Percentiles rank a stretch among this genome's conserved stretches.
phyloP scores from a whole-genome alignment of 805 yeast species.

The Ogataea corticis region DNA sequence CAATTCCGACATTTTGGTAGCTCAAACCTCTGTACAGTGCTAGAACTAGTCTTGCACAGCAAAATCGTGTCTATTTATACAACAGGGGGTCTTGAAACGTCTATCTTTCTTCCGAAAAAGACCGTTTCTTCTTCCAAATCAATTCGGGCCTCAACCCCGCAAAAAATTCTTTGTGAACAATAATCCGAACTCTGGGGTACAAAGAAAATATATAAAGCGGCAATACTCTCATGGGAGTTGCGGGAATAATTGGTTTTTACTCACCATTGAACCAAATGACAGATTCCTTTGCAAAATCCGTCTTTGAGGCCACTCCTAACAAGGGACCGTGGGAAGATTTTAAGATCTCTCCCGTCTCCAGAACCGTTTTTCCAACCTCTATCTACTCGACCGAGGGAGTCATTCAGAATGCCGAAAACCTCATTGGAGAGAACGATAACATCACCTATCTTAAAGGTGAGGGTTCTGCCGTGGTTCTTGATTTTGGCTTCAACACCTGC shows the following conservation, averaged over 20 bases:
- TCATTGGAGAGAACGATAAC: slow-evolving; percentile 2
- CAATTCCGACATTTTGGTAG: neutral
- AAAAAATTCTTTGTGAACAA: neutral
- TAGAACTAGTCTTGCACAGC: neutral
- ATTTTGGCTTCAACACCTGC: slow-evolving; percentile 5
- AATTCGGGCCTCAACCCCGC: slow-evolving; percentile 1
- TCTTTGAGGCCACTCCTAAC: slow-evolving; percentile 2
- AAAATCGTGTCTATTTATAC: neutral
- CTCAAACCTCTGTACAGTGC: too few relatives aligned
- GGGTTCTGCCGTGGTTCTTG: slow-evolving; percentile 1
- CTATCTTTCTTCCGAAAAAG: neutral
- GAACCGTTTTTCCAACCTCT: slow-evolving; percentile 2
- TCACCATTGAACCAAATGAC: neutral
- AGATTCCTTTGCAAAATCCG: neutral
- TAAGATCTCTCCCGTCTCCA: slow-evolving; percentile 2
- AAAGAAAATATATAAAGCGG: neutral
- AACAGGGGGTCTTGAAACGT: neutral
- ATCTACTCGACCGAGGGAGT: slow-evolving; percentile 4
- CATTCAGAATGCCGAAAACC: neutral
- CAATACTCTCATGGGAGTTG: neutral
- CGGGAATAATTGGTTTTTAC: neutral
- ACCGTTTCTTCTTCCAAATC: neutral
- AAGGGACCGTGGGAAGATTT: slow-evolving; percentile 2
- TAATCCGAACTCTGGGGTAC: slow-evolving; percentile 2
- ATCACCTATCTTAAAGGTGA: neutral